phyloP scores from a whole-genome alignment of 164 flowering plant species.

The Tetracentron sinense region DNA sequence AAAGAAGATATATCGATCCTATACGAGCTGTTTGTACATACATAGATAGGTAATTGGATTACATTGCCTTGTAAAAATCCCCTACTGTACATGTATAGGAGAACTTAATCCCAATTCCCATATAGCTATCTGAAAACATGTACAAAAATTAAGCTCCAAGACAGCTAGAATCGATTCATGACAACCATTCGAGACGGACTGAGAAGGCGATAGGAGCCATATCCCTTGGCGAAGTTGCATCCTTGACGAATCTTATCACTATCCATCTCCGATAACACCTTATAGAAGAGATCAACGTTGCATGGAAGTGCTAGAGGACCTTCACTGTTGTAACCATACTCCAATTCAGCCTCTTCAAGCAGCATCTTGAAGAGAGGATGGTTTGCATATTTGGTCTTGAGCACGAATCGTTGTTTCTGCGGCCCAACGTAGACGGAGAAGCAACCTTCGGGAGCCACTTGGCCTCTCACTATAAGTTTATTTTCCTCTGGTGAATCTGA shows the following conservation, averaged over 20 bases:
- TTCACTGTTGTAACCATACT: slow-evolving; percentile 42
- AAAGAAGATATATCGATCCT: too few relatives aligned
- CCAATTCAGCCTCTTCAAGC: slow-evolving; percentile 57
- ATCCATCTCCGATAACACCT: slow-evolving; percentile 47
- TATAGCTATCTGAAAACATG: too few relatives aligned
- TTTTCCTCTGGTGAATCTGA: slow-evolving; percentile 1
- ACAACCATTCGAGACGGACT: slow-evolving; percentile 32
- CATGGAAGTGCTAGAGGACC: slow-evolving; percentile 63
- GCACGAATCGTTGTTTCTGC: slow-evolving; percentile 43
- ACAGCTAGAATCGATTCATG: slow-evolving; percentile 14
- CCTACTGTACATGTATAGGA: too few relatives aligned
- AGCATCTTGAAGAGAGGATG: slow-evolving; percentile 57
- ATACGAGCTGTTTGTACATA: too few relatives aligned
- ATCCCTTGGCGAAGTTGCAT: slow-evolving; percentile 20
- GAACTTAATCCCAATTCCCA: too few relatives aligned
- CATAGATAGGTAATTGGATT: too few relatives aligned
- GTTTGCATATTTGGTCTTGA: slow-evolving; percentile 42
- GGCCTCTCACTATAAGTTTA: neutral
- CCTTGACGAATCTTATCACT: slow-evolving; percentile 22
- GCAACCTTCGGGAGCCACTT: slow-evolving; percentile 47
- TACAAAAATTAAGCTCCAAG: too few relatives aligned
- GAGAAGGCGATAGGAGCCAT: slow-evolving; percentile 30
- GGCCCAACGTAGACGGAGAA: slow-evolving; percentile 59
- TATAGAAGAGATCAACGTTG: slow-evolving; percentile 40
- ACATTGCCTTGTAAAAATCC: too few relatives aligned